A percentile compares a stretch with the other conserved stretches of the same genome.
phyloP scores from a whole-genome alignment of 768 basidiomycete genomes.

The Rhodotorula graminis region DNA sequence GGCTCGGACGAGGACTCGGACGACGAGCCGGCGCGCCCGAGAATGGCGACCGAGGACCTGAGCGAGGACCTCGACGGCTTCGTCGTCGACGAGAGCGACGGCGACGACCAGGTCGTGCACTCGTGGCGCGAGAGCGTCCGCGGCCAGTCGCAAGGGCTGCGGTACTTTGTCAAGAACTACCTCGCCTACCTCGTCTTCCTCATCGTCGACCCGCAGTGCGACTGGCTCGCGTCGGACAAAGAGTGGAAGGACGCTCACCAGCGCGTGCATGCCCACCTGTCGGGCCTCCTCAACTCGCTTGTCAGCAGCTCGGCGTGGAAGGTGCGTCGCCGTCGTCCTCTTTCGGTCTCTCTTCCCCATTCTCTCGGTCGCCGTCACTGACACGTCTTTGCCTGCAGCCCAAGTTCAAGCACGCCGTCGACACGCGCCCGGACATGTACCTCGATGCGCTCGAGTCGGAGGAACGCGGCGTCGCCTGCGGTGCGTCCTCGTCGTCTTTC shows the following conservation, averaged over 20 bases:
- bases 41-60: neutral
- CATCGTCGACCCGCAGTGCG: slow-evolving; percentile 15
- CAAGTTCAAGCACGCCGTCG: slow-evolving; percentile 4
- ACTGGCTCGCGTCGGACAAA: slow-evolving; percentile 9
- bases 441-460: neutral
- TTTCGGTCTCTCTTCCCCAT: no score
- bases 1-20: neutral
- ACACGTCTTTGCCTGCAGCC: neutral
- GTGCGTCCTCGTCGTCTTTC: neutral
- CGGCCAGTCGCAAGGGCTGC: neutral
- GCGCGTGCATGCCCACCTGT: neutral
- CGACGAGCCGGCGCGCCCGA: neutral
- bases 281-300: neutral
- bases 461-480: neutral
- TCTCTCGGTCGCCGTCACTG: neutral
- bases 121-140: neutral
- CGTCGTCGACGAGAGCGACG: slow-evolving; percentile 2
- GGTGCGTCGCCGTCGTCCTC: neutral
- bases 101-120: neutral
- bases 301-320: slow-evolving; percentile 13
- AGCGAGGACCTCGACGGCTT: neutral
- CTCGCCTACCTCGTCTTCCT: slow-evolving; percentile 19
- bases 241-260: slow-evolving; percentile 6
- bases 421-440: neutral
- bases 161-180: slow-evolving; percentile 21